These are phyloP conservation scores for Nannochloropsis oceanica DNA, from an alignment of 108 stramenopile species.

Conservation along the genomic window DNA sequence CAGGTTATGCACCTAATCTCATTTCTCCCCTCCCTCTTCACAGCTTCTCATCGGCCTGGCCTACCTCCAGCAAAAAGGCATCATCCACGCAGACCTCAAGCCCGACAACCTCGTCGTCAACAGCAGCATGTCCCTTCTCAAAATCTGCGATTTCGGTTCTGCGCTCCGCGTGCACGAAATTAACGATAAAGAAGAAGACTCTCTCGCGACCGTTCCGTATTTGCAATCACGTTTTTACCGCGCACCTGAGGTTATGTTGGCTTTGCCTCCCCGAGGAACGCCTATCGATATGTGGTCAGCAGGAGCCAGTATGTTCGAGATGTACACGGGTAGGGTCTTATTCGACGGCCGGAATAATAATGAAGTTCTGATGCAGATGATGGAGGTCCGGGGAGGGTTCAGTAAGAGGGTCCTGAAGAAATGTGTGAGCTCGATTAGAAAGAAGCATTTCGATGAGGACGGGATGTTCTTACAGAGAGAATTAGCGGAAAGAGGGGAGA, in stretches of 20 bases:
- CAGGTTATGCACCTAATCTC: too few relatives aligned
- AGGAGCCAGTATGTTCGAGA: slow-evolving; percentile 3
- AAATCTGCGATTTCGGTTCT: slow-evolving; percentile 69
- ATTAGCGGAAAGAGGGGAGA: not conserved
- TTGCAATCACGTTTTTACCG: slow-evolving; percentile 12
- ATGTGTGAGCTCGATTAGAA: not conserved
- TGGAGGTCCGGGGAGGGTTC: slow-evolving; percentile 15
- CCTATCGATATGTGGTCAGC: slow-evolving; percentile 3
- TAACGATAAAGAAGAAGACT: not conserved
- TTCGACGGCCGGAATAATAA: slow-evolving; percentile 8
- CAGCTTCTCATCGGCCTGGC: slow-evolving; percentile 23
- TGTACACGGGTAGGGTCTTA: slow-evolving; percentile 11
- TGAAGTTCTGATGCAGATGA: slow-evolving; percentile 10
- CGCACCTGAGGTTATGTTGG: slow-evolving; percentile 11
- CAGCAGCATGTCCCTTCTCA: slow-evolving; percentile 50
- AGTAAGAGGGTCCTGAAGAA: not conserved
- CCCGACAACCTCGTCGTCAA: slow-evolving; percentile 85
- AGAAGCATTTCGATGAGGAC: not conserved
- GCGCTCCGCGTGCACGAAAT: not conserved
- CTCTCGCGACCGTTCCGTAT: not conserved
- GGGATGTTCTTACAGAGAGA: not conserved
- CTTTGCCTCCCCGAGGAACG: not conserved
- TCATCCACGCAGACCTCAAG: slow-evolving; percentile 88
- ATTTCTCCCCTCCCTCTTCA: slow-evolving; percentile 14
- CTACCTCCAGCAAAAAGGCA: slow-evolving; percentile 54